Evolutionary conservation across 2,329 filamentous ascomycete species (phyloP).

Genomic region (Meredithiella fracta): DNA sequence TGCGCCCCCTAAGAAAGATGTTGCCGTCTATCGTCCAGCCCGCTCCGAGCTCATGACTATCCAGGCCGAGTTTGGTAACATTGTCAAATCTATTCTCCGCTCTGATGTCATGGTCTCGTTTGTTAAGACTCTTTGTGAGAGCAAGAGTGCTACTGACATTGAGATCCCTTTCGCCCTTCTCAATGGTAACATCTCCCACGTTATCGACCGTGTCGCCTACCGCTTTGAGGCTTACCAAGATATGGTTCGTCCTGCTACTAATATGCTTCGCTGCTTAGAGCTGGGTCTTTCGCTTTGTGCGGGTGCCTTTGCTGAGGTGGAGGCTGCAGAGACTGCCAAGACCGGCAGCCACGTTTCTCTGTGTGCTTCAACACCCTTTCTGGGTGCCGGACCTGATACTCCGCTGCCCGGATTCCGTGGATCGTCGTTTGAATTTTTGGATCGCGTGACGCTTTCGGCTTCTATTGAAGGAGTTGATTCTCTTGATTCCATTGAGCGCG

Average conservation of each 20-base stretch:
- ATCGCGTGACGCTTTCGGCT: constrained; percentile 25
- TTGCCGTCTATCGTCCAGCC: constrained; percentile 54
- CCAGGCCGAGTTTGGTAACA: constrained; percentile 68
- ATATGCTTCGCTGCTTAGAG: constrained; percentile 63
- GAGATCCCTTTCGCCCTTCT: constrained; percentile 33
- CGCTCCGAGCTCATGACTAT: constrained; percentile 51
- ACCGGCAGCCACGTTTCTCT: constrained; percentile 18
- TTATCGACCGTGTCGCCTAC: constrained; percentile 51
- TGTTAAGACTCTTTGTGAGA: background rate
- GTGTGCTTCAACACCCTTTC: constrained; percentile 35
- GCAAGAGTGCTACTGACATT: constrained; percentile 19
- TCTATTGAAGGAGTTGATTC: constrained; percentile 29
- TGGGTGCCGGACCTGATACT: constrained; percentile 27
- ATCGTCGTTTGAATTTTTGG: constrained; percentile 33
- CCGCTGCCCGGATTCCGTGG: constrained; percentile 15
- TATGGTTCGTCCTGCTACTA: constrained; percentile 59
- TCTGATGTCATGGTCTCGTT: constrained; percentile 22
- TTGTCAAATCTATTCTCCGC: constrained; percentile 48
- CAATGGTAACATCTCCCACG: constrained; percentile 43
- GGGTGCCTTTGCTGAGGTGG: constrained; percentile 19
- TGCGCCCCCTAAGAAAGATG: constrained; percentile 44
- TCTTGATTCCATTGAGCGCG: constrained; percentile 23
- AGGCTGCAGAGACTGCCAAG: constrained; percentile 17
- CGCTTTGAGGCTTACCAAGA: constrained; percentile 72
- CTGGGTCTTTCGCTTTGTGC: constrained; percentile 53